A percentile compares a stretch with the other conserved stretches of the same genome.
These are phyloP conservation scores for Coemansia brasiliensis DNA, from an alignment of 192 early-diverging fungal species.

Conservation along the genomic window DNA sequence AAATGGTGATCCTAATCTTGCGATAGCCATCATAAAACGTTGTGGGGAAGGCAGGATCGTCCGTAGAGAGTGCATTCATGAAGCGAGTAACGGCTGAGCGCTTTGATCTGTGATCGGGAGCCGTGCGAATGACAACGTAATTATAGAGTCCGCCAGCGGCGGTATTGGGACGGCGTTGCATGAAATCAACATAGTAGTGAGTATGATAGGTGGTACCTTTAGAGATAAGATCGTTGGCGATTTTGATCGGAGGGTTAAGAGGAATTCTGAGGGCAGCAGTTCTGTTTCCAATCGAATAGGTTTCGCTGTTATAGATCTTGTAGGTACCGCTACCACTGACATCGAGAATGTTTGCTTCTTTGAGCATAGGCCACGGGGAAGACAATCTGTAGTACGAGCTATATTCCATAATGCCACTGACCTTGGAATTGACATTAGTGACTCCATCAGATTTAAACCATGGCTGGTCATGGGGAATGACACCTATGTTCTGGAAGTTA, in stretches of 20 bases:
- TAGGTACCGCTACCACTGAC: not conserved
- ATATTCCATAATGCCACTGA: not conserved
- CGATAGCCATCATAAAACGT: not conserved
- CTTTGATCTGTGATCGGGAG: conserved; percentile 2
- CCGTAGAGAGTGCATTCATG: not conserved
- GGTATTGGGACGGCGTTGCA: not conserved
- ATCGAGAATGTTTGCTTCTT: not conserved
- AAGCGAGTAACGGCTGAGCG: not conserved
- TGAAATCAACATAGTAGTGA: conserved; percentile 7
- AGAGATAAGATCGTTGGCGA: not conserved
- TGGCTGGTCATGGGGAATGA: conserved; percentile 4
- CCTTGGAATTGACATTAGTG: not conserved
- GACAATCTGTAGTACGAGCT: conserved; percentile 1
- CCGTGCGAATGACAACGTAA: not conserved
- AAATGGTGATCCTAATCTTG: not conserved
- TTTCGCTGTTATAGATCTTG: conserved; percentile 6
- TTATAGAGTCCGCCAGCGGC: not conserved
- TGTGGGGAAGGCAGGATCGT: not conserved
- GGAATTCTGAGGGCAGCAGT: not conserved
- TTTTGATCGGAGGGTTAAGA: conserved; percentile 1
- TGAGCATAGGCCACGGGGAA: not conserved
- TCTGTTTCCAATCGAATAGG: not conserved
- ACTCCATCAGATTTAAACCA: conserved; percentile 3
- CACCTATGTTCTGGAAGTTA: conserved; percentile 2
- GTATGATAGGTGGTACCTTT: not conserved